Percentiles rank a stretch among this genome's conserved stretches.
phyloP scores from a whole-genome alignment of 345 rosid species.

The Citrus reticulata region DNA sequence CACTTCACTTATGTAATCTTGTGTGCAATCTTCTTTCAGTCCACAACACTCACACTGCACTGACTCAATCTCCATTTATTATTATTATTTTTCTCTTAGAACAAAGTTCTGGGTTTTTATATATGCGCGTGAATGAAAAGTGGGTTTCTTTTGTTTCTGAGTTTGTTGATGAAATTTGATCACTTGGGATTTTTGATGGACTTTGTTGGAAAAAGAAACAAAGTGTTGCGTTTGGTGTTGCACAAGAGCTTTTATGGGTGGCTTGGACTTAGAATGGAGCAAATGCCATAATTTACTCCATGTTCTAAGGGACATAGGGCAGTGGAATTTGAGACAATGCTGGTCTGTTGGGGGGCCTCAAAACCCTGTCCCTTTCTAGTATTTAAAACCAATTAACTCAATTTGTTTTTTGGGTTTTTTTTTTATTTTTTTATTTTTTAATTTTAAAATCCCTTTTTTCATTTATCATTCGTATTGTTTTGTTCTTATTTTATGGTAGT shows the following conservation, averaged over 20 bases:
- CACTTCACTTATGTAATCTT: conserved; percentile 62
- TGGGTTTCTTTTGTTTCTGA: conserved; percentile 13
- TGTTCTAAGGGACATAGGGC: conserved; percentile 53
- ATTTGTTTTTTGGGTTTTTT: background rate
- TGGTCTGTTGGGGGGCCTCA: conserved; percentile 42
- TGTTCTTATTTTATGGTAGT: background rate
- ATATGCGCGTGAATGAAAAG: conserved; percentile 19
- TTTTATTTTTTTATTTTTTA: background rate
- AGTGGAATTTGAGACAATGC: conserved; percentile 37
- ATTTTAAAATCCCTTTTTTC: background rate
- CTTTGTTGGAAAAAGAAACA: conserved; percentile 15
- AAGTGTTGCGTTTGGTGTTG: conserved; percentile 18
- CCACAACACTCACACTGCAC: conserved; percentile 89
- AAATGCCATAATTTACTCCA: conserved; percentile 61
- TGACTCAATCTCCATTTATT: conserved; percentile 76
- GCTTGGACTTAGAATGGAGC: conserved; percentile 17
- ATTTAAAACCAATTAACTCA: conserved; percentile 8
- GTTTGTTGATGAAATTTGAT: too few relatives aligned
- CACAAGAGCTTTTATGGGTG: conserved; percentile 31
- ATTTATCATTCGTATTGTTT: background rate
- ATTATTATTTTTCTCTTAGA: background rate
- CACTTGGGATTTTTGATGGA: conserved; percentile 8
- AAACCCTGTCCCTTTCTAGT: conserved; percentile 16
- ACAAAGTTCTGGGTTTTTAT: background rate
- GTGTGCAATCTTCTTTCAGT: conserved; percentile 90